Evolutionary conservation across 768 basidiomycete genomes (phyloP).

Genomic region (Mycena maculata): DNA sequence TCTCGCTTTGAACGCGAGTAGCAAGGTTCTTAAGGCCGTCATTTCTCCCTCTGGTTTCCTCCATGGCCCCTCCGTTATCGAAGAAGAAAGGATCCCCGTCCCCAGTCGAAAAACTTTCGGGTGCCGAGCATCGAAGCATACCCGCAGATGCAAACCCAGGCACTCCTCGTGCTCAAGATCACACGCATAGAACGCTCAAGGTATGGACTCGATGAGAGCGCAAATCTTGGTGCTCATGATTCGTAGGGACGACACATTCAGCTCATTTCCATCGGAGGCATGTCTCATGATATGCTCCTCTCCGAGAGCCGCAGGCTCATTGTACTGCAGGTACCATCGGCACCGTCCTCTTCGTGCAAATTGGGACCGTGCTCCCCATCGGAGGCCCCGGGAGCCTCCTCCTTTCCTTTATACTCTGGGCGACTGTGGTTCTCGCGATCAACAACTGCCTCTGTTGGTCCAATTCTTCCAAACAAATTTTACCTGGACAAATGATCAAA

Average conservation of each 20-base stretch:
- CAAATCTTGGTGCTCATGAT: background rate
- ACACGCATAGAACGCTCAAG: slow-evolving; percentile 14
- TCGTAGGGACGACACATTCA: slow-evolving; percentile 61
- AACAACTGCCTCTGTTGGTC: slow-evolving; percentile 58
- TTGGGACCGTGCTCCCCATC: slow-evolving; percentile 64
- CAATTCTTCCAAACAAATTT: slow-evolving; percentile 40
- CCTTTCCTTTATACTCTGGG: slow-evolving; percentile 60
- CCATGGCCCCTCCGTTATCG: background rate
- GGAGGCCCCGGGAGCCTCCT: slow-evolving; percentile 67
- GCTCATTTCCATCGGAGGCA: slow-evolving; percentile 56
- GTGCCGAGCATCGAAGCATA: background rate
- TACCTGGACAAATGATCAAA: slow-evolving; percentile 35
- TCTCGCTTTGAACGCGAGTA: too few species aligned
- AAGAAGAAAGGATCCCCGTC: background rate
- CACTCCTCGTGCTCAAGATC: background rate
- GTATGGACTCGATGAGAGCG: background rate
- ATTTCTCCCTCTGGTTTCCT: background rate
- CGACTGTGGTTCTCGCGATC: slow-evolving; percentile 58
- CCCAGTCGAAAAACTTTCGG: background rate
- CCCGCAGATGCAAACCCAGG: background rate
- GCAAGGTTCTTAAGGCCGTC: too few species aligned
- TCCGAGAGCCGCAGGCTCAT: background rate
- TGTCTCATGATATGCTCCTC: background rate
- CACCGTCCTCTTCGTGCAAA: slow-evolving; percentile 81
- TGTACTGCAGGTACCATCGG: slow-evolving; percentile 67